Percentiles rank a stretch among this genome's conserved stretches.
These are phyloP conservation scores for Suillus lakei DNA, from an alignment of 768 basidiomycete genomes.

Conservation along the genomic window DNA sequence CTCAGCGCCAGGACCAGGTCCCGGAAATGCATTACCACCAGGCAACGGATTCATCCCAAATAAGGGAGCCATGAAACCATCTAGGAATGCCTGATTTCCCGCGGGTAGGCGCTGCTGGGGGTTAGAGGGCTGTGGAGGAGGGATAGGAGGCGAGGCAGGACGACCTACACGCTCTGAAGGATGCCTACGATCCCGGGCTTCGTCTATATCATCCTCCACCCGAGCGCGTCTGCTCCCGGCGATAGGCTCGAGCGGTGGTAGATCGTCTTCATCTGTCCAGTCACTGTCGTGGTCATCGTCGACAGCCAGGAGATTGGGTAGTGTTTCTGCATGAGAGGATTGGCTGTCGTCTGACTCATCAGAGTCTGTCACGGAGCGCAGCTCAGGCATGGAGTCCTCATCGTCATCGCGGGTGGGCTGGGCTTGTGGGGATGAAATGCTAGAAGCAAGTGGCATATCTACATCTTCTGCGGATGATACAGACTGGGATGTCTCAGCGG, in stretches of 20 bases:
- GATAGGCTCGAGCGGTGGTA: slow-evolving; percentile 38
- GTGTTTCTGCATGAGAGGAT: slow-evolving; percentile 35
- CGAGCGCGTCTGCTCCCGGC: slow-evolving; percentile 52
- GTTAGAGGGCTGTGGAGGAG: slow-evolving; percentile 28
- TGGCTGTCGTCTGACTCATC: slow-evolving; percentile 39
- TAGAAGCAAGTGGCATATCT: slow-evolving; percentile 11
- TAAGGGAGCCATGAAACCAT: slow-evolving; percentile 29
- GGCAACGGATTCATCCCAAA: slow-evolving; percentile 25
- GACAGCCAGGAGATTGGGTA: slow-evolving; percentile 26
- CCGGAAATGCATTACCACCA: slow-evolving; percentile 7
- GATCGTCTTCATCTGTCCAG: slow-evolving; percentile 35
- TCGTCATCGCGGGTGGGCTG: slow-evolving; percentile 29
- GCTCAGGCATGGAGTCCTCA: slow-evolving; percentile 46
- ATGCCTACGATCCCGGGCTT: slow-evolving; percentile 64
- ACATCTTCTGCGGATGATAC: slow-evolving; percentile 11
- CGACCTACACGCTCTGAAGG: slow-evolving; percentile 60
- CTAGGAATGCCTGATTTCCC: slow-evolving; percentile 9
- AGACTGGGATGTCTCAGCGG: slow-evolving; percentile 8
- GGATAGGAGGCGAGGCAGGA: slow-evolving; percentile 23
- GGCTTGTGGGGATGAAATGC: background rate
- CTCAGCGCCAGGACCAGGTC: slow-evolving; percentile 13
- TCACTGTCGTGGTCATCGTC: slow-evolving; percentile 35
- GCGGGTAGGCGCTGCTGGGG: slow-evolving; percentile 22
- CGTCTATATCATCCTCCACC: slow-evolving; percentile 66
- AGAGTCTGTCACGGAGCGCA: slow-evolving; percentile 44